phyloP scores from a whole-genome alignment of 345 rosid species.

The Eucalyptus curtisii region DNA sequence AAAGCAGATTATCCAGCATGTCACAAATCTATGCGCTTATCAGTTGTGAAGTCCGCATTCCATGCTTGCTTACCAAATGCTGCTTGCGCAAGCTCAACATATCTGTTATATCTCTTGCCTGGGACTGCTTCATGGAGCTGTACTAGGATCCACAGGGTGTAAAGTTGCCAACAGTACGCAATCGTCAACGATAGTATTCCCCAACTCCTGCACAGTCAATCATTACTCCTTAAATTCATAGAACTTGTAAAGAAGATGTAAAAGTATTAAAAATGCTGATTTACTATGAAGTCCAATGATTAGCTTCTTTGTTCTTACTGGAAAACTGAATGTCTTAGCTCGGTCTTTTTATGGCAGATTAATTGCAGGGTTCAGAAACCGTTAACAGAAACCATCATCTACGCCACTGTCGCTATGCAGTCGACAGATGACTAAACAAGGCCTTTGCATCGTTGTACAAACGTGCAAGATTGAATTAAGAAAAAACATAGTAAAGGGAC shows the following conservation, averaged over 20 bases:
- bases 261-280: background rate
- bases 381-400: background rate
- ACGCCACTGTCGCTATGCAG: background rate
- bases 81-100: conserved; percentile 95
- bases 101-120: conserved; percentile 89
- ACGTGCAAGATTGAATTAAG: background rate
- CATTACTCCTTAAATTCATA: background rate
- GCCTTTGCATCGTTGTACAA: background rate
- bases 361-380: background rate
- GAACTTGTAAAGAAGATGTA: background rate
- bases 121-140: conserved; percentile 97
- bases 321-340: background rate
- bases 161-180: conserved; percentile 93
- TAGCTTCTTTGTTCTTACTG: background rate
- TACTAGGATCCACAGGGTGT: conserved; percentile 88
- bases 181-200: conserved; percentile 75
- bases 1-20: background rate
- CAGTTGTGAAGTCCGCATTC: background rate
- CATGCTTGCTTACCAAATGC: conserved; percentile 63
- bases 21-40: background rate
- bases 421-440: background rate
- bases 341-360: background rate
- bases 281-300: background rate
- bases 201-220: conserved; percentile 66
- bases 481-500: background rate